Evolutionary conservation across 1,284 basidiomycete genomes (phyloP).

Genomic region (Omphalotus olearius): DNA sequence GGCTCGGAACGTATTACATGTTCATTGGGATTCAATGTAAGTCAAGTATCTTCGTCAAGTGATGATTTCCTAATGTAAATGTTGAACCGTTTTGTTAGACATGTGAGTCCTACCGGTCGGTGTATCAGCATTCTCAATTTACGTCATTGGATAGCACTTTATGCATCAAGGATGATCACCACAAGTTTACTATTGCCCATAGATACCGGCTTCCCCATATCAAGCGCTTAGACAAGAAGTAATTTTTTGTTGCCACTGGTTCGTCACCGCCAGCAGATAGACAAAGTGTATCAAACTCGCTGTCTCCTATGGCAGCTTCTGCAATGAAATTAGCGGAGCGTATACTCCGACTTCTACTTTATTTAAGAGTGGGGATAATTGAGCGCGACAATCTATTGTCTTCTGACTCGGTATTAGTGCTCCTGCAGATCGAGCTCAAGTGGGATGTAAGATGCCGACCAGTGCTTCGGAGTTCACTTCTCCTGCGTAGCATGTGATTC

Average conservation of each 20-base stretch:
- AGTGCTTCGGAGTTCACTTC: too few relatives aligned
- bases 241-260: not conserved
- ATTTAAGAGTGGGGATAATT: too few relatives aligned
- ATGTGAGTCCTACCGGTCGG: constrained; percentile 34
- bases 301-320: not conserved
- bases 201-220: constrained; percentile 42
- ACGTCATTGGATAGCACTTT: constrained; percentile 35
- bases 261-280: too few relatives aligned
- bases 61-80: constrained; percentile 3
- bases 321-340: too few relatives aligned
- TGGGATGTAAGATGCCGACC: too few relatives aligned
- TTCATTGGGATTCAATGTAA: constrained; percentile 57
- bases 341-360: too few relatives aligned
- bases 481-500: constrained; percentile 23
- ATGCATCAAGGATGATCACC: constrained; percentile 54
- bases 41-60: constrained; percentile 18
- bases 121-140: not conserved
- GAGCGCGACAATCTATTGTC: too few relatives aligned
- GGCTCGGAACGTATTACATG: constrained; percentile 57
- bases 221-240: constrained; percentile 21
- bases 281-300: not conserved
- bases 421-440: too few relatives aligned
- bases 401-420: too few relatives aligned
- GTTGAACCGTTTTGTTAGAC: constrained; percentile 27
- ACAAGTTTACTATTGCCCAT: constrained; percentile 40